Evolutionary conservation across 2,329 filamentous ascomycete genomes (phyloP).

Genomic region (Ophiostoma triangulosporum): DNA sequence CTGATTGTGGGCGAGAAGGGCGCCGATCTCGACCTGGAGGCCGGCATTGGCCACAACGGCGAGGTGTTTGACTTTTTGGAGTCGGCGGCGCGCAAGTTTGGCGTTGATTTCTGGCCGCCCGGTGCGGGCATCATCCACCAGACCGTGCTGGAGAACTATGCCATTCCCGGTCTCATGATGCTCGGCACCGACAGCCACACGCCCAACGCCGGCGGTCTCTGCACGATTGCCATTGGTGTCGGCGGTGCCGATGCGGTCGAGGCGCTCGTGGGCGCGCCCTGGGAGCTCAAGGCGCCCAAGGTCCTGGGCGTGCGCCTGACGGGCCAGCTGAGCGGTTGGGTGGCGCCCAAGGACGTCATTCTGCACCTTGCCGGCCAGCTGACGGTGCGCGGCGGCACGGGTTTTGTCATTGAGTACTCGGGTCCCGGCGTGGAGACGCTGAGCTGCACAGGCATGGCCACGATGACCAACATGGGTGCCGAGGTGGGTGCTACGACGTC

Average conservation of each 20-base stretch:
- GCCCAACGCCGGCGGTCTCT: slow-evolving; percentile 89
- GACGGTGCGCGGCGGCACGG: slow-evolving; percentile 87
- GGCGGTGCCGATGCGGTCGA: slow-evolving; percentile 96
- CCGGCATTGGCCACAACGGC: slow-evolving; percentile 80
- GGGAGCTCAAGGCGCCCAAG: slow-evolving; percentile 93
- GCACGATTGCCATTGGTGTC: slow-evolving; percentile 89
- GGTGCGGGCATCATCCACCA: slow-evolving; percentile 95
- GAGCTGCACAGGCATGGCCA: slow-evolving; percentile 87
- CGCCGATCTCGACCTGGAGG: slow-evolving; percentile 70
- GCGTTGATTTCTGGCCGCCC: slow-evolving; percentile 91
- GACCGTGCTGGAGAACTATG: slow-evolving; percentile 95
- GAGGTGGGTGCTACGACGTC: slow-evolving; percentile 95
- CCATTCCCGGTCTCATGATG: slow-evolving; percentile 97
- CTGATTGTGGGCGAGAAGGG: slow-evolving; percentile 94
- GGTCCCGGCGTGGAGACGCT: slow-evolving; percentile 81
- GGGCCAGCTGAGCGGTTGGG: slow-evolving; percentile 79
- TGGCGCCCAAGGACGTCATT: slow-evolving; percentile 91
- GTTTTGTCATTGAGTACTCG: slow-evolving; percentile 88
- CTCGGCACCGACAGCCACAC: slow-evolving; percentile 95
- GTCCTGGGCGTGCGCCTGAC: slow-evolving; percentile 74
- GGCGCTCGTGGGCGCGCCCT: slow-evolving; percentile 87
- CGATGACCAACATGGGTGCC: slow-evolving; percentile 73
- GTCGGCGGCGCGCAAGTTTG: slow-evolving; percentile 79
- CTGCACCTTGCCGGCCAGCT: slow-evolving; percentile 76
- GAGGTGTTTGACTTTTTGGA: slow-evolving; percentile 97